Evolutionary conservation across 257 asterid species (phyloP).

Genomic region (Voacanga thouarsii): DNA sequence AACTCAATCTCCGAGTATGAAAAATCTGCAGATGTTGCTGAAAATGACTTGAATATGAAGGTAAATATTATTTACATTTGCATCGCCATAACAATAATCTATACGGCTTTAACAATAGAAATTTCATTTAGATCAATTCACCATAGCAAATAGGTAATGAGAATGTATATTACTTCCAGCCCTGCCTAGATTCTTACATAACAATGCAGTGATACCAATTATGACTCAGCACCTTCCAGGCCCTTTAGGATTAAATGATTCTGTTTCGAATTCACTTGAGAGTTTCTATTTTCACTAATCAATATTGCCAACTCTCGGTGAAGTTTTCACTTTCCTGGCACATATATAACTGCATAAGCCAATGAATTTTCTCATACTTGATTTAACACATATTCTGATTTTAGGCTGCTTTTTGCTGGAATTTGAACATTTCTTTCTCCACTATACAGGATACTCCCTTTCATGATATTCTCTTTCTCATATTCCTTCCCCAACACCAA

Average conservation of each 20-base stretch:
- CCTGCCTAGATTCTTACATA: not conserved
- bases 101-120: not conserved
- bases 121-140: not conserved
- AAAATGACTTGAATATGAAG: conserved; percentile 69
- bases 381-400: not conserved
- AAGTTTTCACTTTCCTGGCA: not conserved
- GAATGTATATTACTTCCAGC: not conserved
- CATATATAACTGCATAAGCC: not conserved
- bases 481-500: not conserved
- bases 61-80: conserved; percentile 27
- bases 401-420: not conserved
- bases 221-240: not conserved
- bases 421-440: not conserved
- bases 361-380: not conserved
- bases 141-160: not conserved
- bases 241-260: not conserved
- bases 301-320: not conserved
- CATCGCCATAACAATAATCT: not conserved
- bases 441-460: not conserved
- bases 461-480: conserved; percentile 9
- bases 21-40: conserved; percentile 44
- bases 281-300: not conserved
- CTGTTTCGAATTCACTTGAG: not conserved
- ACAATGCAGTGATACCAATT: not conserved
- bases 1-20: conserved; percentile 37